Percentiles rank a stretch among this genome's conserved stretches.
Evolutionary conservation across 208 protist genomes (phyloP).

Genomic region (Trypanosoma theileri): DNA sequence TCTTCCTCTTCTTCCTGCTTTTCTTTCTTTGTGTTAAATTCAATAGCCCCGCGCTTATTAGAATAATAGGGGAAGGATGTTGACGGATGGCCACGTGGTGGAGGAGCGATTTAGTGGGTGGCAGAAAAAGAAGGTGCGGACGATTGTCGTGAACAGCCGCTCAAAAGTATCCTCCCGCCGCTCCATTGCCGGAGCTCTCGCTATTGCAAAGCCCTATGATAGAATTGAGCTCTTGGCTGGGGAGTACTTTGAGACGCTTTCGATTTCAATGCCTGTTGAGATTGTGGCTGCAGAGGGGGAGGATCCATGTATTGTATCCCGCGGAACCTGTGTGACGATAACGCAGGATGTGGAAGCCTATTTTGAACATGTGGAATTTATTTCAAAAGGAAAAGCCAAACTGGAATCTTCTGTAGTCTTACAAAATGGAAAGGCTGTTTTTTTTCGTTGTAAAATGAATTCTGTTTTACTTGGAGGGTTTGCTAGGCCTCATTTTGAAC

Average conservation of each 20-base stretch:
- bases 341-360: slow-evolving; percentile 69
- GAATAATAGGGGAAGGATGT: slow-evolving; percentile 7
- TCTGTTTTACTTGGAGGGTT: slow-evolving; percentile 68
- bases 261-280: slow-evolving; percentile 72
- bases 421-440: slow-evolving; percentile 51
- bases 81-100: slow-evolving; percentile 29
- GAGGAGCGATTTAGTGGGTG: slow-evolving; percentile 79
- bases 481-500: slow-evolving; percentile 39
- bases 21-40: slow-evolving; percentile 8
- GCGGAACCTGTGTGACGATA: slow-evolving; percentile 64
- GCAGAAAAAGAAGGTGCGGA: slow-evolving; percentile 88
- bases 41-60: neutral
- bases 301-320: slow-evolving; percentile 63
- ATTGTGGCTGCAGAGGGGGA: slow-evolving; percentile 86
- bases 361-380: slow-evolving; percentile 62
- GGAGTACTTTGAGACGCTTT: slow-evolving; percentile 76
- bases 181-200: slow-evolving; percentile 61
- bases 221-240: slow-evolving; percentile 82
- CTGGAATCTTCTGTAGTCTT: slow-evolving; percentile 59
- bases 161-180: slow-evolving; percentile 49
- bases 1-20: slow-evolving; percentile 2
- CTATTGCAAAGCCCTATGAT: slow-evolving; percentile 81
- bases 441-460: slow-evolving; percentile 65
- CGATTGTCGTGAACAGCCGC: slow-evolving; percentile 78
- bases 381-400: slow-evolving; percentile 57